phyloP scores from a whole-genome alignment of 495 filamentous ascomycete genomes.

The Friedmanniomyces simplex region DNA sequence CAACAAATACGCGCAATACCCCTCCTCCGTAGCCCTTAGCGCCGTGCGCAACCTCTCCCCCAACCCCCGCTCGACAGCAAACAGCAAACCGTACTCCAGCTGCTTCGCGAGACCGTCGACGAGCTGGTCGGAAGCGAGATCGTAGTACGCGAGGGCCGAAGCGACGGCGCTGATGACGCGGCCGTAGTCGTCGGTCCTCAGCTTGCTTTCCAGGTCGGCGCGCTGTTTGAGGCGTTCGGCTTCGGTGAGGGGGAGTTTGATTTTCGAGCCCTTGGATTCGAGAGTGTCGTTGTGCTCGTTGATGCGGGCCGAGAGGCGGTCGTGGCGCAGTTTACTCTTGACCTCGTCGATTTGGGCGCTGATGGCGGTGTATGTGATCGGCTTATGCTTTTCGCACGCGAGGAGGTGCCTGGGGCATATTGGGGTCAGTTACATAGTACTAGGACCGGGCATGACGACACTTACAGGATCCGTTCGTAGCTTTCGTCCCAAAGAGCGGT shows the following conservation, averaged over 20 bases:
- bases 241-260: not conserved
- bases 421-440: too few species aligned
- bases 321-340: not conserved
- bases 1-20: conserved; percentile 38
- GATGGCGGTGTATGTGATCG: not conserved
- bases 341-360: not conserved
- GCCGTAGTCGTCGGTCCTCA: conserved; percentile 32
- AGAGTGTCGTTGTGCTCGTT: conserved; percentile 6
- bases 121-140: conserved; percentile 41
- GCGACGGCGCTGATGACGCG: conserved; percentile 44
- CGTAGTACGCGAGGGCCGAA: conserved; percentile 42
- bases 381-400: conserved; percentile 15
- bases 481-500: conserved; percentile 4
- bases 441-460: too few species aligned
- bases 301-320: not conserved
- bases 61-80: conserved; percentile 33
- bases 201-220: conserved; percentile 1
- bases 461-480: conserved; percentile 3
- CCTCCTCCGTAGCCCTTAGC: conserved; percentile 23
- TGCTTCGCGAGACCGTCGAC: conserved; percentile 40
- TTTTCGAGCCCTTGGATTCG: conserved; percentile 1
- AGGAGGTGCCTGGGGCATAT: not conserved
- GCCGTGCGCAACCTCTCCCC: conserved; percentile 30
- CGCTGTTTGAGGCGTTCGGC: conserved; percentile 2
- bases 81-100: conserved; percentile 39